Conservation (phyloP, 73 alveolate species). For the Paramecium tetraurelia region DNA sequence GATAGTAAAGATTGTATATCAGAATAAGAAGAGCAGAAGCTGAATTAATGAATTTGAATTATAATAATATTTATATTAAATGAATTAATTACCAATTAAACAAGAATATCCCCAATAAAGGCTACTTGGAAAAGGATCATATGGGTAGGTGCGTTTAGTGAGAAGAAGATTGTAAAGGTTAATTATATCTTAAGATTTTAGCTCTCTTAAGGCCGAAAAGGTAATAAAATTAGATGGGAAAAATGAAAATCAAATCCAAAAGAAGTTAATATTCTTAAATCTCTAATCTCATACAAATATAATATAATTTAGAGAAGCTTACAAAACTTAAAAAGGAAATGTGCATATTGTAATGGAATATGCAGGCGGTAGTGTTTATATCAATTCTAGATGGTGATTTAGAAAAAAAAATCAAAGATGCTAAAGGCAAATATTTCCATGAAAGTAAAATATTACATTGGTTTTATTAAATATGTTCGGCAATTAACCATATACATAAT, state of each 20-base stretch:
- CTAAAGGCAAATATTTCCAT: constrained; percentile 65
- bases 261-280: constrained; percentile 74
- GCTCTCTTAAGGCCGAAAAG: constrained; percentile 49
- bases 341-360: constrained; percentile 88
- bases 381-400: constrained; percentile 61
- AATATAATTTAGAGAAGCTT: constrained; percentile 82
- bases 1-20: constrained; percentile 78
- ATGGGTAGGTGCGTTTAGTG: constrained; percentile 22
- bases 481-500: constrained; percentile 93
- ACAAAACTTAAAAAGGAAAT: constrained; percentile 78
- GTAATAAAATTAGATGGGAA: too few relatives aligned
- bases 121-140: constrained; percentile 76
- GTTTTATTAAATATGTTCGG: constrained; percentile 90
- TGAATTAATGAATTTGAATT: constrained; percentile 90
- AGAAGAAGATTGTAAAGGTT: not conserved
- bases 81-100: too few relatives aligned
- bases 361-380: constrained; percentile 80
- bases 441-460: constrained; percentile 87
- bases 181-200: not conserved
- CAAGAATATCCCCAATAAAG: too few relatives aligned
- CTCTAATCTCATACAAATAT: constrained; percentile 87
- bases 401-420: constrained; percentile 54
- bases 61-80: constrained; percentile 91
- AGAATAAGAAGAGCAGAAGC: constrained; percentile 89
- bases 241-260: constrained; percentile 59